These are phyloP conservation scores for Pythium sp. DNA, from an alignment of 352 stramenopile genomes.

Conservation along the genomic window DNA sequence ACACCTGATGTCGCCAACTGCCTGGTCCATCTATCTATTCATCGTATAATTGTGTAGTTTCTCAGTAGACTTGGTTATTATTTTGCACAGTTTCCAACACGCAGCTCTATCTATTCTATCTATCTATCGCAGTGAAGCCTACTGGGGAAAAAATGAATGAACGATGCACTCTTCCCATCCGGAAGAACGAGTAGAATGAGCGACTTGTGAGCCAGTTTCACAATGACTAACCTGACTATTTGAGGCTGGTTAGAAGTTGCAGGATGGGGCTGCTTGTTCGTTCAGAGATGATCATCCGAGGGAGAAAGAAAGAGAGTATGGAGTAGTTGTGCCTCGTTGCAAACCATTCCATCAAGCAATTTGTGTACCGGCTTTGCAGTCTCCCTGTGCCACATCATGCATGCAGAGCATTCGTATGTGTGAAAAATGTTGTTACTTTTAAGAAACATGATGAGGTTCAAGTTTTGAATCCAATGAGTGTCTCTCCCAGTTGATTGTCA, in stretches of 20 bases:
- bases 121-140: constrained; percentile 13
- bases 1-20: neutral
- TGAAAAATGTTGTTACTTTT: neutral
- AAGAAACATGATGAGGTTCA: no score
- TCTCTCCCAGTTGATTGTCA: neutral
- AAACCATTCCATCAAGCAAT: neutral
- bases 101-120: constrained; percentile 16
- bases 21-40: neutral
- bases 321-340: neutral
- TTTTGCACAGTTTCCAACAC: constrained; percentile 5
- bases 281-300: neutral
- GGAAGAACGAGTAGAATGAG: neutral
- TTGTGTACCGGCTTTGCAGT: neutral
- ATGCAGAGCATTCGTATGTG: neutral
- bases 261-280: neutral
- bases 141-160: constrained; percentile 7
- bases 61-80: constrained; percentile 10
- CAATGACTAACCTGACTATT: neutral
- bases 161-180: neutral
- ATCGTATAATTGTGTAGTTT: neutral
- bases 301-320: neutral
- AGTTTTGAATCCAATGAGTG: neutral
- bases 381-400: neutral
- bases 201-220: neutral
- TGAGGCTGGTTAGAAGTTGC: neutral